Evolutionary conservation across 306 rosid species (phyloP).

Genomic region (Rosa chinensis): DNA sequence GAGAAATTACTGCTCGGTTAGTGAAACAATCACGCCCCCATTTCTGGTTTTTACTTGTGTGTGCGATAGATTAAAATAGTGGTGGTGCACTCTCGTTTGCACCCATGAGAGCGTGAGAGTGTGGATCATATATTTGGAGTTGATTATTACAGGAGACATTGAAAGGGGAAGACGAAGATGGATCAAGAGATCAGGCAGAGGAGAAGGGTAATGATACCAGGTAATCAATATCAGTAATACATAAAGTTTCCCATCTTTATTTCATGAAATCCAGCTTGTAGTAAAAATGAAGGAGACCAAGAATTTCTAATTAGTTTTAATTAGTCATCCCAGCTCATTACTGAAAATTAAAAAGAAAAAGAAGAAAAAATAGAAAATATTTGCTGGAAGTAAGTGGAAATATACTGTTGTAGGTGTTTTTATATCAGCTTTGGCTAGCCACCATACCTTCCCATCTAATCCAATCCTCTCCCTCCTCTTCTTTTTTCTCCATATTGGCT

Average conservation of each 20-base stretch:
- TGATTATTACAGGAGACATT: constrained; percentile 33
- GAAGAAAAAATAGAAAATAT: not conserved
- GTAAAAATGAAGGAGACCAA: constrained; percentile 56
- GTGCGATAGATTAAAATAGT: constrained; percentile 16
- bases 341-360: constrained; percentile 7
- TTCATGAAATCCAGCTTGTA: constrained; percentile 39
- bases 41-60: constrained; percentile 9
- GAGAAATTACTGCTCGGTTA: constrained; percentile 45
- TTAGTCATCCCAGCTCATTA: constrained; percentile 27
- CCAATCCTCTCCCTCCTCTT: constrained; percentile 20
- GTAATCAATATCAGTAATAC: constrained; percentile 32
- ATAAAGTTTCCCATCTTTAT: constrained; percentile 23
- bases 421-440: constrained; percentile 42
- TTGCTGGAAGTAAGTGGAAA: constrained; percentile 59
- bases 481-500: constrained; percentile 40
- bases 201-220: constrained; percentile 50
- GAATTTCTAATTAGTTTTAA: constrained; percentile 23
- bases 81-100: constrained; percentile 24
- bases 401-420: constrained; percentile 55
- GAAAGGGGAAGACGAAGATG: constrained; percentile 31
- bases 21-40: constrained; percentile 28
- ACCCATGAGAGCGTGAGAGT: constrained; percentile 10
- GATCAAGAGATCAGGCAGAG: constrained; percentile 25
- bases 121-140: constrained; percentile 25
- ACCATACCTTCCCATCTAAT: constrained; percentile 52